Base-by-base conservation (phyloP, 164 flowering plant genomes). In the Berberis vulgaris region DNA sequence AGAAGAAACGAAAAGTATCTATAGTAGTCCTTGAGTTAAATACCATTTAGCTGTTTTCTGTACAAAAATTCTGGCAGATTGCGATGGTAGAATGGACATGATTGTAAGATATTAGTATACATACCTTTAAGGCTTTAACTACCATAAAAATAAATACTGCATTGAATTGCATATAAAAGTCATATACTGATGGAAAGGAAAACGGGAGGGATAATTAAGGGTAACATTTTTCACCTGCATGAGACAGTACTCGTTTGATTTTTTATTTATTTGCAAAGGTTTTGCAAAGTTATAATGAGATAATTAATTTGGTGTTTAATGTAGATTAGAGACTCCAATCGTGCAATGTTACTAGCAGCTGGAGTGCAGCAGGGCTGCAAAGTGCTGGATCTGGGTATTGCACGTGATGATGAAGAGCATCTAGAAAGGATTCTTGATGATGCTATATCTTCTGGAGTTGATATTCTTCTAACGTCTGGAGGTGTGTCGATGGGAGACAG, bases 401-500 rank as follows among this genome's bases (percentile, higher is more conserved):
- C 80, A 73, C 78, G 62, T 79, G 98, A 94, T 77, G 82, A 87
- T 59, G 82, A 79, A 74, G 81, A 81, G 47, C 81, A 87, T 60
- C 83, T 86, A 54, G 88, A 82, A 68, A 80, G 56, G 70, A 64
- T 81, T 57, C 49, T 93, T 44, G 87, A 87, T 58, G 63, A 7
- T 65, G 92, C 91, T 43, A 65, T 85, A 56, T 74, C 86, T 64
- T 53, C 85, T 73, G 91, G 84, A 47, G 74, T 82, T 57, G 75
- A 94, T 72, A 80, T 94, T 54, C 78, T 94, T 69, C 44, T 90
- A 58, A 90, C 91, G 69, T 90, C 98, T 71, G 98, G 98, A 59
- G 98, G 98, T 72, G 97, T 94, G 75, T 90, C 98, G 46, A 94
- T 94, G 98, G 98, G 98, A 45, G 98, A 94, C 75, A 81, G 81